Base-by-base conservation (phyloP, 441 rosid genomes). In the Pelargonium cotyledonis region DNA sequence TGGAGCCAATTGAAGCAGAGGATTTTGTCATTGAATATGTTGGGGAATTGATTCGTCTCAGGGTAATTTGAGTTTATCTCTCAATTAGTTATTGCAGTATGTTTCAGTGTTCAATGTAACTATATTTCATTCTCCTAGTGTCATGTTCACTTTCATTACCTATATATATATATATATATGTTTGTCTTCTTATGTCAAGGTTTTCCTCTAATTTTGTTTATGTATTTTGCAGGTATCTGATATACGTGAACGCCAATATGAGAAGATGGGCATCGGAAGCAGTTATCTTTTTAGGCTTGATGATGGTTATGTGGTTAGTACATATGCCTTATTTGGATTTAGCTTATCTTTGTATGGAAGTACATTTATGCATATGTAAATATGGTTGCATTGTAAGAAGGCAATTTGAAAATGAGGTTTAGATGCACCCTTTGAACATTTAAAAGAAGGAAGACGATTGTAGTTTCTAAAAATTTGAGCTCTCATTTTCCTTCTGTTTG, bases 241-340 rank as follows among this genome's bases (percentile, higher is more conserved):
- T 79, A 92, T 95, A 76, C 97, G 99, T 11, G 98, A 95, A 72
- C 76, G 72, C 58, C 87, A 83, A 49, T 95, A 95, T 31, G 99
- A 95, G 86, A 95, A 86, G 87, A 95, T 84, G 92, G 99, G 98
- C 79, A 95, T 95, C 74, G 99, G 99, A 60, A 95, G 99, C 85
- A 95, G 99, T 78, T 95, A 95, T 79, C 99, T 95, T 19, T 95
- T 95, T 74, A 88, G 91, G 76, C 99, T 95, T 74, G 98, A 95
- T 68, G 99, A 95, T 73, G 98, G 97, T 70, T 90, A 89, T 75
- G 98, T 95, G 96, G 98, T 95, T 68, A 81, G 98, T 68, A 41
- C 19, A 68, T 55, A 5, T 26, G 21, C 6, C 49, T 38, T 12
- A 41, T 63, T 44, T 64, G 9, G 71, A 23, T 70, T 74, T 35